Base-by-base conservation (phyloP, 768 basidiomycete genomes). In the Pulveroboletus frians region DNA sequence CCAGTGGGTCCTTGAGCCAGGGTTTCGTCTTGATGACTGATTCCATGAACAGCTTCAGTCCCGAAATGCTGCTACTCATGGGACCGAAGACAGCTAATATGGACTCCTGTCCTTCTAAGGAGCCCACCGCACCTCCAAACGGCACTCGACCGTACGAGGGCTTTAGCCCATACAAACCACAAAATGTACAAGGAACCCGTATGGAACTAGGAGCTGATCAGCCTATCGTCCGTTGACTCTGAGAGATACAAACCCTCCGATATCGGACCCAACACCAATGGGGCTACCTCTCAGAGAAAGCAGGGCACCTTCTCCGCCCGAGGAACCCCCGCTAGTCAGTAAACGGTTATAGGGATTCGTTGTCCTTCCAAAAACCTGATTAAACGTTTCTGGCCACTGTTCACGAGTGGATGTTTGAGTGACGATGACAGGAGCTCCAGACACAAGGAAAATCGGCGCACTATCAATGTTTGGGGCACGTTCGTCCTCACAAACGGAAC, bases 291-390 rank as follows among this genome's bases (percentile, higher is more conserved):
- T 71, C 51, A 67, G 39, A 23, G 57, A 83, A 37, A 92, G 57
- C 7, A 93, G 74, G 1, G 90, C 87, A 36, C 85, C 86, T 69
- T 93, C 92, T 30, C 91, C 92, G 6, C 92, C 92, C 3, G 85
- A 88, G 0, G 88, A 92, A 2, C 92, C 92, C 10, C 91, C 90
- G 5, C 73, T 69, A 5, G 85, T 89, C 39, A 89, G 71, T 15
- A 74, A 73, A 9, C 84, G 77, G 61, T 92, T 90, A 61, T 75
- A 71, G 0, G 91, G 91, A 58, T 92, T 91, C 14, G 70, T 59
- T 0, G 92, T 92, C 45, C 87, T 74, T 2, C 90, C 91, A 57
- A 86, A 93, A 26, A 92, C 72, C 51, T 81, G 68, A 60, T 93
- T 93, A 70, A 74, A 80, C 0, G 87, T 84, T 63, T 95, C 91